Conservation (phyloP, 148 eudicot genomes). For the Arbutus unedo region DNA sequence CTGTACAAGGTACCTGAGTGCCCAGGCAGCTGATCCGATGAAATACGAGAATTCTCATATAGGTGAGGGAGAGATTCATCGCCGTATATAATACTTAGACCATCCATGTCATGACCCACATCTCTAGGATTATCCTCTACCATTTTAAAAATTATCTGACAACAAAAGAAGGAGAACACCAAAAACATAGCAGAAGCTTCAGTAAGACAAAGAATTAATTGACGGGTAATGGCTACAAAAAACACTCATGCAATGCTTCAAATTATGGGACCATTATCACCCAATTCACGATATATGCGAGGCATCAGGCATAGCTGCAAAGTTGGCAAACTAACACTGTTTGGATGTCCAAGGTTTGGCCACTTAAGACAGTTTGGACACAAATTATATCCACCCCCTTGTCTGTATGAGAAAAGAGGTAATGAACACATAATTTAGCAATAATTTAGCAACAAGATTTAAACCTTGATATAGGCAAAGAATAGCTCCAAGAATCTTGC, state of each 20-base stretch:
- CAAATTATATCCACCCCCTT: not conserved
- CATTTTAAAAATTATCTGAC: slow-evolving; percentile 88
- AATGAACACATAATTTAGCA: not conserved
- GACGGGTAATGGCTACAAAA: not conserved
- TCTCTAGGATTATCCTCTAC: slow-evolving; percentile 94
- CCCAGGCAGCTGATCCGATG: slow-evolving; percentile 78
- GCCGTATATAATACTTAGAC: slow-evolving; percentile 62
- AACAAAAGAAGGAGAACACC: slow-evolving; percentile 16
- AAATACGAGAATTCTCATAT: slow-evolving; percentile 86
- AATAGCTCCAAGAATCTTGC: not conserved
- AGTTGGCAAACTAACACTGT: not conserved
- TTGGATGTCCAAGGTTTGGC: slow-evolving; percentile 1
- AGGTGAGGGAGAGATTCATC: slow-evolving; percentile 93
- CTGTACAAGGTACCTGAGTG: slow-evolving; percentile 53
- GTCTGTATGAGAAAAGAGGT: not conserved
- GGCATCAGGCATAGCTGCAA: not conserved
- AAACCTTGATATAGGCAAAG: not conserved
- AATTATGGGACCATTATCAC: not conserved
- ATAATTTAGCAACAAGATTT: not conserved
- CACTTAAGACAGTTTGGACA: not conserved
- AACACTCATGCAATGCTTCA: not conserved
- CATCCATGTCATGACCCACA: slow-evolving; percentile 83
- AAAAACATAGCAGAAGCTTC: not conserved
- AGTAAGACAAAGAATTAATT: not conserved
- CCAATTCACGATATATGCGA: not conserved